Base-by-base conservation (phyloP, 306 rosid species). In the Prunus salicina region DNA sequence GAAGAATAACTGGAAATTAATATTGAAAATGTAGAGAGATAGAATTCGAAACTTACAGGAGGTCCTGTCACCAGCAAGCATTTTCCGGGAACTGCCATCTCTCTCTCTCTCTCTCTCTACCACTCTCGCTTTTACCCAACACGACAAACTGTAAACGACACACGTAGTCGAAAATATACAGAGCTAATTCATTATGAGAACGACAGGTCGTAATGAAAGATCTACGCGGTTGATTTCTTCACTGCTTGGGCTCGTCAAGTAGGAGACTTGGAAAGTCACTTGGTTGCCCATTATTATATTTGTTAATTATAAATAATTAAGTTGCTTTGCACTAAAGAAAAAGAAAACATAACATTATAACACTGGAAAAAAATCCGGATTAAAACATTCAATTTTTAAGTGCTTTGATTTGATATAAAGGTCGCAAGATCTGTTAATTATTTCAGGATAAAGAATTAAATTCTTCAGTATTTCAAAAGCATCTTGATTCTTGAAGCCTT, bases 41-140 rank as follows among this genome's bases (percentile, higher is more conserved):
- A 13, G 46, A 61, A 12, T 56, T 38, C 24, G n/a, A n/a, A 8
- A 67, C 86, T 80, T 67, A 90, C 96, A 14, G 93, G 93, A 62
- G 96, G 82, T 20, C 98, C 98, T 1, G 98, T 89, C 53, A 93
- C 83, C 49, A 89, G 89, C 75, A 88, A 77, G 80, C 88, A 87
- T 86, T 84, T 89, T 51, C 95, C 96, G 14, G 88, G 4, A 71
- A 86, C 85, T 30, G 83, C 87, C 75, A 69, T 69, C 14, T 50
- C 61, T 69, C 16, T 25, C 41, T 47, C 51, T 46, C 10, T 46
- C 51, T 47, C 51, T 8, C 51, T 3, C 57, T 18, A 0, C 5
- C 47, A 3, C 5, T 6, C 63, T 20, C 12, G 34, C 10, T 70
- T 9, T 15, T 8, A 0, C 15, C 62, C 62, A 56, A 10, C 62